Base-by-base conservation (phyloP, 345 rosid genomes). In the Pugionium cornutum region DNA sequence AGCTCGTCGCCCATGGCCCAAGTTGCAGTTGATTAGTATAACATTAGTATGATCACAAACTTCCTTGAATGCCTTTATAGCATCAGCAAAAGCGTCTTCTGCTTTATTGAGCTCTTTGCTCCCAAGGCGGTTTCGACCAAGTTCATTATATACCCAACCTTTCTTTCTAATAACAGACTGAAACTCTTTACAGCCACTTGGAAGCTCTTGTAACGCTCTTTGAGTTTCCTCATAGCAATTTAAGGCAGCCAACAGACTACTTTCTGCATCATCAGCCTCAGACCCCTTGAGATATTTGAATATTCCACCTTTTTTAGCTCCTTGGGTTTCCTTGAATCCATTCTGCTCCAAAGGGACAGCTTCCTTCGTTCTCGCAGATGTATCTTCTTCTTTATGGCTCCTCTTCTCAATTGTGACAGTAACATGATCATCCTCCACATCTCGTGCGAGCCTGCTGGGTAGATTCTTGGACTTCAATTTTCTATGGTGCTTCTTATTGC, bases 1-100 rank as follows among this genome's bases (percentile, higher is more conserved):
- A 63, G 96, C 91, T 36, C 98, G 79, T 75, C 97, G 80, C 2
- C 96, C 98, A 69, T 92, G 97, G 62, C 97, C 98, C 79, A 92
- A 63, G 67, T 92, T 92, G 67, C 94, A 89, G 78, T 84, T 76
- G 64, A 86, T 92, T 63, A 86, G 64, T 59, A 92, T 78, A 49
- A 92, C 77, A 73, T 92, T 87, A 27, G 94, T 77, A 69, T 92
- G 78, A 60, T 92, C 97, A 27, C 76, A 68, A 66, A 86, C 91
- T 75, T 83, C 87, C 74, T 83, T 83, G 72, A 89, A 92, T 39
- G 91, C 89, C 56, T 45, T 53, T 60, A 89, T 81, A 70, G 98
- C 96, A 76, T 86, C 91, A 57, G 83, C 82, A 78, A 89, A 92
- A 28, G 91, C 88, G 55, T 67, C 79, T 80, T 92, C 96, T 58